Conservation (phyloP, 202 grass and related monocot genomes). For the Dendrocalamus latiflorus region DNA sequence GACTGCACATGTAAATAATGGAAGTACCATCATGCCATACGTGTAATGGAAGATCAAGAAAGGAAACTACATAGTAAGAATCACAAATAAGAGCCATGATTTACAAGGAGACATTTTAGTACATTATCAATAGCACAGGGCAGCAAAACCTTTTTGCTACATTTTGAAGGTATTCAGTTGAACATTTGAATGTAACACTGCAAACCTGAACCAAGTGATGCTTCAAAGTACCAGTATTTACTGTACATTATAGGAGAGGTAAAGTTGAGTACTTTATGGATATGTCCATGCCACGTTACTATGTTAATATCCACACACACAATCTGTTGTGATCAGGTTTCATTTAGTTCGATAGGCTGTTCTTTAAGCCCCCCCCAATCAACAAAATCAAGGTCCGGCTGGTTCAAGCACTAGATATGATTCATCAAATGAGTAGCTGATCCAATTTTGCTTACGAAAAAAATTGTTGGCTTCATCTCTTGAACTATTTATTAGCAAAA, state of each 20-base stretch:
- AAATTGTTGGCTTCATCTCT: too few relatives aligned
- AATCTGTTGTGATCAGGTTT: background rate
- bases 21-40: background rate
- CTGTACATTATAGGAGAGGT: background rate
- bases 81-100: background rate
- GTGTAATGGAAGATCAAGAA: background rate
- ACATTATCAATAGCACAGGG: background rate
- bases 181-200: background rate
- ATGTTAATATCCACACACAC: background rate
- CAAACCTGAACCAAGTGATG: background rate
- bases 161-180: background rate
- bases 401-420: background rate
- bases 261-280: background rate
- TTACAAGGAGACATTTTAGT: background rate
- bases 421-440: background rate
- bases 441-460: background rate
- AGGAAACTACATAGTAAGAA: background rate
- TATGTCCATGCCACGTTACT: background rate
- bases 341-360: background rate
- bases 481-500: background rate
- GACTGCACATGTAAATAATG: background rate
- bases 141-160: background rate
- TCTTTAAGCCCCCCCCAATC: background rate
- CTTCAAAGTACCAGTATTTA: background rate
- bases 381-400: background rate